Conservation (phyloP, 495 filamentous ascomycete genomes). For the Podospora didyma region DNA sequence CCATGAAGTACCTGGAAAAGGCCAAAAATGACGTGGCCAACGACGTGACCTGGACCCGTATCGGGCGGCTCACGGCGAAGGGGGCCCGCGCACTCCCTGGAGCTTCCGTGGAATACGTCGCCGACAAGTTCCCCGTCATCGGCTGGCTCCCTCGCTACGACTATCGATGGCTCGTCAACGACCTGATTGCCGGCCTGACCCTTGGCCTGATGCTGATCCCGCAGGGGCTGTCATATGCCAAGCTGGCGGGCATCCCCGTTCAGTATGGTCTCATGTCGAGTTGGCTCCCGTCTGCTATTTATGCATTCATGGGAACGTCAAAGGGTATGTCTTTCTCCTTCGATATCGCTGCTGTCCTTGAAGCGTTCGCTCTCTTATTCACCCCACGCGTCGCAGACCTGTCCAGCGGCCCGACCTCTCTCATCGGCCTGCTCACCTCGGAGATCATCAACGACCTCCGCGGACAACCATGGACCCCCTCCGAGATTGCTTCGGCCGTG, state of each 20-base stretch:
- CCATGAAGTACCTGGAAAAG: conserved; percentile 9
- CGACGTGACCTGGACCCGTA: conserved; percentile 35
- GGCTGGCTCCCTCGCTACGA: conserved; percentile 48
- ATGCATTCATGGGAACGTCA: conserved; percentile 52
- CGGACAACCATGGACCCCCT: conserved; percentile 30
- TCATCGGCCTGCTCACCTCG: conserved; percentile 47
- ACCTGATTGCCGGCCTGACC: conserved; percentile 48
- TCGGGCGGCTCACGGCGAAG: conserved; percentile 23
- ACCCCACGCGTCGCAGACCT: conserved; percentile 30
- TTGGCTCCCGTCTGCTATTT: conserved; percentile 48
- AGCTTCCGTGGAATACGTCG: conserved; percentile 39
- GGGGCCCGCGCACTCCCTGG: conserved; percentile 32
- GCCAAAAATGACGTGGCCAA: conserved; percentile 27
- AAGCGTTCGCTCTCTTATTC: background rate
- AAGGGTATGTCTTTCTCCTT: conserved; percentile 37
- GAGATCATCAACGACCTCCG: conserved; percentile 41
- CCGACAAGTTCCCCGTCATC: conserved; percentile 51
- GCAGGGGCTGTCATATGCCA: conserved; percentile 48
- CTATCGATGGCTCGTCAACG: conserved; percentile 44
- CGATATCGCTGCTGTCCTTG: background rate
- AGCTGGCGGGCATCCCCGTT: conserved; percentile 49
- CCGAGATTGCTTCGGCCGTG: conserved; percentile 45
- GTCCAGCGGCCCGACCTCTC: conserved; percentile 48
- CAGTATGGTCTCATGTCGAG: conserved; percentile 49
- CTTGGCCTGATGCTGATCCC: conserved; percentile 50